These are phyloP conservation scores for Thyridium curvatum DNA, from an alignment of 2,329 filamentous ascomycete genomes.

Conservation along the genomic window DNA sequence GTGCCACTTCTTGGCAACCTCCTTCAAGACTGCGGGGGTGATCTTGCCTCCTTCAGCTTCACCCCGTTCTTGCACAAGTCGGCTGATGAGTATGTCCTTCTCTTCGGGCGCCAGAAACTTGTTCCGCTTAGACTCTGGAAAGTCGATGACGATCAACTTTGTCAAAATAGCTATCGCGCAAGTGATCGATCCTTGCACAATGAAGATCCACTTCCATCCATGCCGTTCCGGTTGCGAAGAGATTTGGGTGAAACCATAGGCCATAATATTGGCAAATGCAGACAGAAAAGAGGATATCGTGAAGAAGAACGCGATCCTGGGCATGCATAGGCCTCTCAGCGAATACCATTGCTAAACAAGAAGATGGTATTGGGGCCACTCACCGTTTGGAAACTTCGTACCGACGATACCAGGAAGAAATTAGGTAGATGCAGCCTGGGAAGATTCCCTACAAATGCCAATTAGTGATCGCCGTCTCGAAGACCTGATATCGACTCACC, in stretches of 20 bases:
- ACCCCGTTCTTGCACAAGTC: conserved; percentile 19
- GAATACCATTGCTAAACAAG: no score
- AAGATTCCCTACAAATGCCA: conserved; percentile 38
- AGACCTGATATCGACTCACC: no score
- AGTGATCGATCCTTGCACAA: conserved; percentile 31
- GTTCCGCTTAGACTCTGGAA: conserved; percentile 30
- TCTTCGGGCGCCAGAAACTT: conserved; percentile 34
- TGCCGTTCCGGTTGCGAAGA: conserved; percentile 33
- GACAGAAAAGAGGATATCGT: conserved; percentile 19
- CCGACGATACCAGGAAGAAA: conserved; percentile 22
- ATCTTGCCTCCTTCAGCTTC: conserved; percentile 10
- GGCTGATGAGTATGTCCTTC: conserved; percentile 17
- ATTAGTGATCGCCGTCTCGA: no score
- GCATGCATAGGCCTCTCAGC: no score
- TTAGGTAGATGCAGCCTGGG: conserved; percentile 35
- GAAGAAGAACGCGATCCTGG: conserved; percentile 21
- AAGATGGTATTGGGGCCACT: no score
- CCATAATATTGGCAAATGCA: conserved; percentile 16
- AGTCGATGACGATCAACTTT: conserved; percentile 41
- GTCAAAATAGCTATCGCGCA: conserved; percentile 16
- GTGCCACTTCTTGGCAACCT: no score
- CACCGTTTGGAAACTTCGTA: no score
- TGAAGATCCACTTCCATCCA: conserved; percentile 44
- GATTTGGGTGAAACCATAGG: conserved; percentile 25
- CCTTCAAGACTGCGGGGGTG: conserved; percentile 9